phyloP scores from a whole-genome alignment of 2,329 filamentous ascomycete genomes.

The Xylariaceae sp. region DNA sequence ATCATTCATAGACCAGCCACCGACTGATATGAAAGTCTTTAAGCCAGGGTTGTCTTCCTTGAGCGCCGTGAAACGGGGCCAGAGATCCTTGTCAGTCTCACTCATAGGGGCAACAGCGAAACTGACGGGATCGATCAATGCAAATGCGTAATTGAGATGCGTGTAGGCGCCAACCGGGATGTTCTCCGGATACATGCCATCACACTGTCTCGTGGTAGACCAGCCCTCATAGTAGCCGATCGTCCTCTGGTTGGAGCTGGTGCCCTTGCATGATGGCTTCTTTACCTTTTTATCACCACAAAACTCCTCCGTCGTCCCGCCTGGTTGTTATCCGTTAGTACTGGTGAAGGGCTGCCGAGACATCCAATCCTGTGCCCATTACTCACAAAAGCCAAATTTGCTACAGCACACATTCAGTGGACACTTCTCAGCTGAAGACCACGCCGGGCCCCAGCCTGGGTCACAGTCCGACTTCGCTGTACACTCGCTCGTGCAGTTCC shows the following conservation, averaged over 20 bases:
- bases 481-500: too few species aligned
- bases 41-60: constrained; percentile 36
- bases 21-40: constrained; percentile 13
- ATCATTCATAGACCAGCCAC: constrained; percentile 20
- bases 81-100: constrained; percentile 26
- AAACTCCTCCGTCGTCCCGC: too few species aligned
- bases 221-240: constrained; percentile 49
- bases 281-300: too few species aligned
- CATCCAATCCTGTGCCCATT: too few species aligned
- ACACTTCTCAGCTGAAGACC: too few species aligned
- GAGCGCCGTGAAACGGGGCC: constrained; percentile 38
- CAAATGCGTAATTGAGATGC: constrained; percentile 49
- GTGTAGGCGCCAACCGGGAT: constrained; percentile 27
- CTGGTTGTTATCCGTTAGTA: too few species aligned
- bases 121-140: constrained; percentile 46
- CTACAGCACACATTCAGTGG: too few species aligned
- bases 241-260: constrained; percentile 5
- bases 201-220: constrained; percentile 33
- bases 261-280: background rate
- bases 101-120: constrained; percentile 35
- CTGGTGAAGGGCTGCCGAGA: too few species aligned
- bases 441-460: too few species aligned
- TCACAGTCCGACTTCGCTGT: too few species aligned
- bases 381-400: too few species aligned
- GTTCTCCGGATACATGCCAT: constrained; percentile 21